Evolutionary conservation across 768 basidiomycete genomes (phyloP), one percentile per base, ranked within the genome.

Genomic region (Trametes villosa): DNA sequence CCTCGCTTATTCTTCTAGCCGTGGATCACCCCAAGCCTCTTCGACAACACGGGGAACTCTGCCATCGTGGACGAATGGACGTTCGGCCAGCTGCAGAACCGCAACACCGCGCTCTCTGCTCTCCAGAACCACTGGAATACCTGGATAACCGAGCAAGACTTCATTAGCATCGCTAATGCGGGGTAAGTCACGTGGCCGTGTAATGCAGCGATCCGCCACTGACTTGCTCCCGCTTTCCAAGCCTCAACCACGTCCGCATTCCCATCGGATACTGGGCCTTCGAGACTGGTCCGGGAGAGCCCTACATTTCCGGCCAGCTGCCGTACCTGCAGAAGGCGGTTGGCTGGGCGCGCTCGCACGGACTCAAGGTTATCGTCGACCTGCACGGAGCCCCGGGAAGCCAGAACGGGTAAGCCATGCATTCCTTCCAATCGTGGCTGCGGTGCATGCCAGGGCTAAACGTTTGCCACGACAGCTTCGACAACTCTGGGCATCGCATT

Each of bases 251-350:
- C 72, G 88, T 94, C 57, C 85, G 92, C 46, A 68, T 94, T 36
- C 92, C 92, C 15, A 91, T 96, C 44, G 94, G 93, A 13, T 96
- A 91, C 72, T 96, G 92, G 92, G 92, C 90, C 1, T 93, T 88
- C 67, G 92, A 95, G 59, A 85, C 93, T 34, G 81, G 83, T 22
- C 78, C 79, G 13, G 91, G 91, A 5, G 89, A 94, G 67, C 93
- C 92, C 8, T 93, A 82, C 71, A 84, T 91, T 59, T 82, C 85
- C 73, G 91, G 91, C 13, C 91, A 92, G 71, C 76, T 89, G 33
- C 80, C 85, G 20, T 92, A 88, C 74, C 76, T 93, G 22, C 64
- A 77, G 62, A 81, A 85, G 40, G 91, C 90, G 9, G 80, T 90
- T 45, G 70, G 70, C 24, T 94, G 92, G 86, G 94, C 94, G 1